phyloP scores from a whole-genome alignment of 2,329 filamentous ascomycete species.

The Hypomyces perniciosus region DNA sequence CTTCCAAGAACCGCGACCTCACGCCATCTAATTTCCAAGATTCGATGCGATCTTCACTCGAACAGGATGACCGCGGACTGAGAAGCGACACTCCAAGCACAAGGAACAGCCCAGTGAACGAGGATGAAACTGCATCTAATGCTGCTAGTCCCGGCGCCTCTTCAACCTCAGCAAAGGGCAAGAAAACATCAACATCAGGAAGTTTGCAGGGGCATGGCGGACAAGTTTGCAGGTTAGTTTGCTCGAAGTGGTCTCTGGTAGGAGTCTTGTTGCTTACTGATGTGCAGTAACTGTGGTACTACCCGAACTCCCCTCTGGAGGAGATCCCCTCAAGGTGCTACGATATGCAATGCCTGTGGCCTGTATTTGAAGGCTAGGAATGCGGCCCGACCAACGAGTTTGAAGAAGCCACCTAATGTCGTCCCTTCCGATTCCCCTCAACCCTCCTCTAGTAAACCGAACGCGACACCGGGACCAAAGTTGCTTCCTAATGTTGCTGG shows the following conservation, averaged over 20 bases:
- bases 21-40: conserved; percentile 14
- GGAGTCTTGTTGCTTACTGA: conserved; percentile 1
- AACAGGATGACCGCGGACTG: conserved; percentile 18
- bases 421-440: conserved; percentile 38
- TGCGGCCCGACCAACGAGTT: conserved; percentile 78
- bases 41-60: conserved; percentile 19
- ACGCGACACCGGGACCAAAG: conserved; percentile 35
- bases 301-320: conserved; percentile 93
- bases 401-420: conserved; percentile 67
- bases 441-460: conserved; percentile 34
- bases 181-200: conserved; percentile 10
- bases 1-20: conserved; percentile 25
- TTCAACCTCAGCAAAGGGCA: conserved; percentile 12
- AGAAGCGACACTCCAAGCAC: conserved; percentile 22
- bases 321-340: conserved; percentile 84
- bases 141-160: conserved; percentile 25
- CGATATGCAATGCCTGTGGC: conserved; percentile 96
- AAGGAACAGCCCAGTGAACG: conserved; percentile 21
- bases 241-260: background rate
- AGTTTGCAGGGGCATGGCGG: conserved; percentile 40
- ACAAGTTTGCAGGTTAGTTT: conserved; percentile 64
- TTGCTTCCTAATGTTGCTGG: conserved; percentile 36
- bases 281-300: conserved; percentile 80
- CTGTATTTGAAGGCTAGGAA: conserved; percentile 93
- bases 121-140: conserved; percentile 19